Conservation (phyloP, 2,329 filamentous ascomycete species). For the Didymella sp. region DNA sequence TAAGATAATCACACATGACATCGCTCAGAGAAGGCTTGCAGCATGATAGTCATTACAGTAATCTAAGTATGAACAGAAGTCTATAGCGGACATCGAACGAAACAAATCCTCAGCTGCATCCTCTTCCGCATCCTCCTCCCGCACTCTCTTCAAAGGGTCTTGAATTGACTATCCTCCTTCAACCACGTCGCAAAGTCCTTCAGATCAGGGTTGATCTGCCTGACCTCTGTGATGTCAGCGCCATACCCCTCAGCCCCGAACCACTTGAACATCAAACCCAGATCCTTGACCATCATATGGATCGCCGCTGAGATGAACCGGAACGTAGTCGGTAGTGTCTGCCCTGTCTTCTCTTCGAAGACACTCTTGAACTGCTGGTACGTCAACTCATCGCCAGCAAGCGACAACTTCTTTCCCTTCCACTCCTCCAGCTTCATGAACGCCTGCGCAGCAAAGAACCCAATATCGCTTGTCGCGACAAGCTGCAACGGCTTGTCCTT, state of each 20-base stretch:
- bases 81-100: not conserved
- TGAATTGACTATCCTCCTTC: conserved; percentile 49
- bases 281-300: conserved; percentile 47
- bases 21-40: no score
- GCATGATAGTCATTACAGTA: not conserved
- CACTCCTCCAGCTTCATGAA: conserved; percentile 53
- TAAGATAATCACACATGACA: no score
- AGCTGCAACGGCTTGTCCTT: conserved; percentile 46
- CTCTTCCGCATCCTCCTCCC: no score
- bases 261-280: conserved; percentile 57
- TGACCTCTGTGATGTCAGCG: conserved; percentile 52
- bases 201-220: conserved; percentile 52
- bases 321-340: conserved; percentile 52
- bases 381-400: conserved; percentile 60
- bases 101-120: no score
- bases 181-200: conserved; percentile 57
- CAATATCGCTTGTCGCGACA: conserved; percentile 55
- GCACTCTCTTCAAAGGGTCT: conserved; percentile 37
- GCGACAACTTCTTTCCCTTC: conserved; percentile 50
- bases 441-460: conserved; percentile 56
- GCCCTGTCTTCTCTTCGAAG: conserved; percentile 55
- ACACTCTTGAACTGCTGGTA: conserved; percentile 49
- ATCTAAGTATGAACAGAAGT: not conserved
- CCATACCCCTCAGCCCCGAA: conserved; percentile 54
- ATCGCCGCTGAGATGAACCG: conserved; percentile 40